Evolutionary conservation across 1,139 yeast species (phyloP), one percentile per base, ranked within the genome.

Genomic region (Geotrichum fermentans): DNA sequence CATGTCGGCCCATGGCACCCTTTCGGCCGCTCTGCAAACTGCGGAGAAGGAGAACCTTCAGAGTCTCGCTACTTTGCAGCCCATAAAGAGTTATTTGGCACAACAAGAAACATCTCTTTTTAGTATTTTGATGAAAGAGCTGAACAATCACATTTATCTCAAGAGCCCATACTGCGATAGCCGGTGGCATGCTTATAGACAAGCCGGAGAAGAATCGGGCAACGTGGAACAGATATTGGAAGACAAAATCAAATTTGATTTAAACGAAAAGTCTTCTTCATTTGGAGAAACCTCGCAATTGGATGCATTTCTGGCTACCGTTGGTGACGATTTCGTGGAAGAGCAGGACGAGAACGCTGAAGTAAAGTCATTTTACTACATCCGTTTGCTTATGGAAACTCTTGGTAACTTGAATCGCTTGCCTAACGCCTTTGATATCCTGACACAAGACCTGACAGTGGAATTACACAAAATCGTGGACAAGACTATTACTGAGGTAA

Each of bases 61-160:
- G 79, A 69, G 75, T 33, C 69, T 88, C 29, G 75, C 83, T 0
- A 82, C 86, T 0, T 71, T 88, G 65, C 68, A 68, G 39, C 74
- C 80, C 3, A 68, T 82, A 13, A 80, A 77, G 53, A 72, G 72
- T 34, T 82, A 82, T 56, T 69, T 88, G 34, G 78, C 78, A 44
- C 63, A 74, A 5, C 95, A 86, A 58, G 79, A 82, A 38, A 50
- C 61, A 20, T 58, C 81, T 73, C 60, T 90, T 41, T 83, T 84
- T 59, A 88, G 83, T 50, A 80, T 80, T 60, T 71, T 89, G 24
- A 71, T 87, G 18, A 96, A 86, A 56, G 96, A 89, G 61, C 69
- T 89, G 39, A 83, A 80, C 54, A 78, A 75, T 51, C 85, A 87
- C 52, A 71, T 89, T 17, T 90, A 86, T 61, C 71, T 86, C 49